Conservation (phyloP, 2,329 filamentous ascomycete species). For the Neobulgaria alba region DNA sequence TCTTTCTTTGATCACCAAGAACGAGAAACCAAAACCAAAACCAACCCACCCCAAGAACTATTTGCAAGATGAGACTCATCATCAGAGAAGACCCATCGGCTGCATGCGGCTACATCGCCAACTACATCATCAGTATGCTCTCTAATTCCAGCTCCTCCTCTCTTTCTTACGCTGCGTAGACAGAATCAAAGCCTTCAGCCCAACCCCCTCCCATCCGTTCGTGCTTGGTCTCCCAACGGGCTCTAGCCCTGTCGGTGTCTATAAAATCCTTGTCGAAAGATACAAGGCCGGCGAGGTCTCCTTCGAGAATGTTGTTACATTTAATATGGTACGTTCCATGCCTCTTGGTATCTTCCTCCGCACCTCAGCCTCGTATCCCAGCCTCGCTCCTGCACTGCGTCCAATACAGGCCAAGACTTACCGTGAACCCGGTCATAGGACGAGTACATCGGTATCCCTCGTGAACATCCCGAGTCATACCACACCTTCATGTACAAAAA, state of each 20-base stretch:
- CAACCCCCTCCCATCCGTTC: constrained; percentile 65
- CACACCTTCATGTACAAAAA: constrained; percentile 92
- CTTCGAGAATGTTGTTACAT: constrained; percentile 82
- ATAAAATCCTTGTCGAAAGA: constrained; percentile 63
- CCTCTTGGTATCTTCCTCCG: not conserved
- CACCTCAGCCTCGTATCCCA: constrained; percentile 2
- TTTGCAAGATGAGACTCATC: constrained; percentile 63
- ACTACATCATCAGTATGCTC: constrained; percentile 64
- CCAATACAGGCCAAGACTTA: not conserved
- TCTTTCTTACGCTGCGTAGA: constrained; percentile 36
- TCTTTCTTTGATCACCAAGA: not conserved
- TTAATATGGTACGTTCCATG: constrained; percentile 64
- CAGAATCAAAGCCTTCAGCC: constrained; percentile 69
- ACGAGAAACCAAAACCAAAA: not conserved
- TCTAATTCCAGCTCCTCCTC: not conserved
- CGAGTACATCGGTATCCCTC: constrained; percentile 77
- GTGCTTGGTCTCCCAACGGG: constrained; percentile 78
- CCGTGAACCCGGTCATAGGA: constrained; percentile 42
- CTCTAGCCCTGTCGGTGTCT: constrained; percentile 70
- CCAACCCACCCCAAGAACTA: constrained; percentile 1
- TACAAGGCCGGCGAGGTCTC: constrained; percentile 67
- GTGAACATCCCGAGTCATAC: constrained; percentile 78
- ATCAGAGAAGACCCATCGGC: constrained; percentile 63
- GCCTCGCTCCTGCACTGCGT: constrained; percentile 2
- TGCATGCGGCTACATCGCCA: constrained; percentile 68